Evolutionary conservation across 306 rosid species (phyloP), one percentile per base, ranked within the genome.

Genomic region (Elaeagnus macrophylla): DNA sequence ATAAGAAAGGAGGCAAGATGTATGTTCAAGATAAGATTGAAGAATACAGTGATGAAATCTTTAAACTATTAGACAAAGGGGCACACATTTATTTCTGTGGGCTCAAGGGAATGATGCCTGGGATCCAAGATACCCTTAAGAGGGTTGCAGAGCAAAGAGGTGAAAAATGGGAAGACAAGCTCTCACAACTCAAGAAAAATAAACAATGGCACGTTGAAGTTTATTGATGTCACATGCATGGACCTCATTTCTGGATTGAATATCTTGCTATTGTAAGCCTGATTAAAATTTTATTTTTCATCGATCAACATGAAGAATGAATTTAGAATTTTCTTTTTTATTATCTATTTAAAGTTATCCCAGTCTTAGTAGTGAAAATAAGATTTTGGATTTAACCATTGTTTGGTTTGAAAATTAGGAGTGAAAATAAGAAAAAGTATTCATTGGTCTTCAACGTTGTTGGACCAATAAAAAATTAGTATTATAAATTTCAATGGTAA

Each of bases 121-220:
- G 99, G 48, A 91, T 91, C 56, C 99, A 91, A 73, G 96, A 82
- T 16, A 91, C 99, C 5, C 72, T 91, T 70, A 87, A 84, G 81
- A 80, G 65, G 73, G 99, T 91, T 37, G 96, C 95, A 7, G 95
- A 78, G 61, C 68, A 72, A 68, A 72, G 99, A 71, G 96, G 96
- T 37, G 99, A 91, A 69, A 82, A 38, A 18, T 91, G 99, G 99
- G 99, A 82, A 54, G 83, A 77, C 69, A 91, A 91, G 72, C 99
- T 84, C 50, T 77, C 99, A 11, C 82, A 70, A 7, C 96, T 91
- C 39, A 87, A 91, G 73, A 91, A 87, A 89, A 91, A 82, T 85
- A 91, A 87, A 67, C 99, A 91, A 52, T 91, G 99, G 99, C 99
- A 91, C 61, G 99, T 91, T 49, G 99, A 91, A 68, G 99, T 91